Evolutionary conservation across 2,329 filamentous ascomycete species (phyloP), one percentile per base, ranked within the genome.

Genomic region (Scedosporium aurantiacum): DNA sequence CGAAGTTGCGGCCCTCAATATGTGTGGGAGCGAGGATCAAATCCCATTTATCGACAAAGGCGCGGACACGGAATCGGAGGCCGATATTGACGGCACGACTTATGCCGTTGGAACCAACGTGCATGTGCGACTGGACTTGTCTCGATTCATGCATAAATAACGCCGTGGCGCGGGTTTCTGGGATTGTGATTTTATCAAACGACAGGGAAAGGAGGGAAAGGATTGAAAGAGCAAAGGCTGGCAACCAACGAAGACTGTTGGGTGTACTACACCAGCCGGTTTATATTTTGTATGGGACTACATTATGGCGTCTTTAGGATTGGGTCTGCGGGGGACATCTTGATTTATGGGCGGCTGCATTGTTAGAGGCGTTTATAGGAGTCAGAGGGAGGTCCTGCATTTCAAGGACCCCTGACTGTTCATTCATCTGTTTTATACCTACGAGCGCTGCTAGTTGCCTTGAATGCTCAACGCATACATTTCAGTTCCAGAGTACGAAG

Each of bases 11-110:
- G 78, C 79, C 1, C 68, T 84, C 50, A 80, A 82, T 65, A 68
- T 66, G 60, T 69, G 68, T 58, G 82, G 82, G 14, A 85, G 82
- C 66, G 82, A 85, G 67, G 82, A 85, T 62, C 75, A 82, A 61
- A 77, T 85, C 21, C 59, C 59, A 5, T 40, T 61, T 23, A 68
- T 72, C 8, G 70, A 71, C 16, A 63, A 43, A 27, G 60, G 57
- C 18, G 60, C 64, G 10, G 60, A 56, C 4, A 37, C 23, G 28
- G 64, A 63, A 25, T 52, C 16, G n/a, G 59, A 52, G 2, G 25
- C 54, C 6, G 54, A 57, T 23, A 7, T 27, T n/a, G 40, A 23
- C 8, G 18, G 23, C 23, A 10, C 32, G 32, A 37, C 10, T 12
- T 37, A 37, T 12, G 1, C 28, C 7, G 10, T 52, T 16, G n/a